Conservation (phyloP, 2,329 filamentous ascomycete genomes). For the Fusarium hostae region DNA sequence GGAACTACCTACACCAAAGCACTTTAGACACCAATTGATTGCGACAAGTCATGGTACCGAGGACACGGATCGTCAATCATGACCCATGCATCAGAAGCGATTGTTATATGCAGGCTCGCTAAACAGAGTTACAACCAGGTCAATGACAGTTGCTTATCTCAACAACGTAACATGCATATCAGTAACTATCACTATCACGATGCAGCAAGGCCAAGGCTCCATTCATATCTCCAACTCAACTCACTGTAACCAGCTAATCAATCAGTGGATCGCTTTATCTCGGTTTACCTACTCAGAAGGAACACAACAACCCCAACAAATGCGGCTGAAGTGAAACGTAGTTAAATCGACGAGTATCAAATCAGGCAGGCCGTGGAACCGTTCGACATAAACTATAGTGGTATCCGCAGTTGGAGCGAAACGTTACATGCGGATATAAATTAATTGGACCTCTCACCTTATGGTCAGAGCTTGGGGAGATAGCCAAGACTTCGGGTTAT, state of each 20-base stretch:
- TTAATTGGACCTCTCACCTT: conserved; percentile 10
- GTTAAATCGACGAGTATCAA: conserved; percentile 6
- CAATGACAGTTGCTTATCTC: conserved; percentile 1
- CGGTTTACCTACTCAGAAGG: not conserved
- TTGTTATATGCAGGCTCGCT: conserved; percentile 6
- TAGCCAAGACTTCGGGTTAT: not conserved
- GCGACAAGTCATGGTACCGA: not conserved
- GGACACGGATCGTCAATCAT: not conserved
- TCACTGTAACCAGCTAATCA: not conserved
- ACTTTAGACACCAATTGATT: too few species aligned
- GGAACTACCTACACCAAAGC: not conserved
- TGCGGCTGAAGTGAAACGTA: conserved; percentile 3
- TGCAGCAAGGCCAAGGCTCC: not conserved
- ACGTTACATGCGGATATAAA: conserved; percentile 38
- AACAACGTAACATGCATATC: not conserved
- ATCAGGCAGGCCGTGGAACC: not conserved
- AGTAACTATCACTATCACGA: not conserved
- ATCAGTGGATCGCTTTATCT: conserved; percentile 12
- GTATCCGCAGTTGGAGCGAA: conserved; percentile 27
- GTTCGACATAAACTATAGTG: conserved; percentile 8
- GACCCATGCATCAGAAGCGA: not conserved
- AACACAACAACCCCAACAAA: not conserved
- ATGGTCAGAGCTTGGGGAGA: conserved; percentile 21
- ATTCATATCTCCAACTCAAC: not conserved
- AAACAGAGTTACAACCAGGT: conserved; percentile 3